phyloP scores from a whole-genome alignment of 2,329 filamentous ascomycete species.

The Aspergillus luchuensis region DNA sequence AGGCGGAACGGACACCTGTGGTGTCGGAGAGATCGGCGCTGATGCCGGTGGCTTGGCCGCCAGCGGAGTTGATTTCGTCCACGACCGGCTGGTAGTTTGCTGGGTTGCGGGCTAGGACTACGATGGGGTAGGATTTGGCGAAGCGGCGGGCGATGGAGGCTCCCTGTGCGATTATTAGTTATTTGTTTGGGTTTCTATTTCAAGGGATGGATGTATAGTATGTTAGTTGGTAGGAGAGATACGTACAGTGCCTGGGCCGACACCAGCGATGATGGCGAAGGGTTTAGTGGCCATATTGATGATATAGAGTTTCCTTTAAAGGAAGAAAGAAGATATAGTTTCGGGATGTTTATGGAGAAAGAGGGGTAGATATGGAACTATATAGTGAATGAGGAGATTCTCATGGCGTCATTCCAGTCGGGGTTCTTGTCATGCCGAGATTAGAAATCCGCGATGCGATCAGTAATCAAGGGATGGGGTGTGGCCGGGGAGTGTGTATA shows the following conservation, averaged over 20 bases:
- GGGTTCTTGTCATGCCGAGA: conserved; percentile 16
- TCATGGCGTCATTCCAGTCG: conserved; percentile 21
- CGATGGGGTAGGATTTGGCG: conserved; percentile 59
- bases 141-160: conserved; percentile 63
- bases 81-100: conserved; percentile 59
- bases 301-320: background rate
- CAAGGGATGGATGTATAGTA: too few relatives aligned
- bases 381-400: background rate
- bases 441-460: conserved; percentile 19
- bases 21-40: conserved; percentile 60
- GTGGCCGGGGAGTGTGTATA: too few relatives aligned
- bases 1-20: conserved; percentile 55
- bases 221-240: background rate
- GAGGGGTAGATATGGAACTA: background rate
- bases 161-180: conserved; percentile 25
- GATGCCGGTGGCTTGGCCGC: conserved; percentile 63
- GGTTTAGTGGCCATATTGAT: conserved; percentile 40
- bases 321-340: background rate
- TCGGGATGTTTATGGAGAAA: background rate
- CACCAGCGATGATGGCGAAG: conserved; percentile 50
- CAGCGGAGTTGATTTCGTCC: conserved; percentile 60
- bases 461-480: conserved; percentile 3
- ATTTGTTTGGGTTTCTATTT: background rate
- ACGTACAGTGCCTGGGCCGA: conserved; percentile 49
- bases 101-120: conserved; percentile 60